These are phyloP conservation scores for Bigelowiella natans DNA, from an alignment of 78 protist genomes.

Conservation along the genomic window DNA sequence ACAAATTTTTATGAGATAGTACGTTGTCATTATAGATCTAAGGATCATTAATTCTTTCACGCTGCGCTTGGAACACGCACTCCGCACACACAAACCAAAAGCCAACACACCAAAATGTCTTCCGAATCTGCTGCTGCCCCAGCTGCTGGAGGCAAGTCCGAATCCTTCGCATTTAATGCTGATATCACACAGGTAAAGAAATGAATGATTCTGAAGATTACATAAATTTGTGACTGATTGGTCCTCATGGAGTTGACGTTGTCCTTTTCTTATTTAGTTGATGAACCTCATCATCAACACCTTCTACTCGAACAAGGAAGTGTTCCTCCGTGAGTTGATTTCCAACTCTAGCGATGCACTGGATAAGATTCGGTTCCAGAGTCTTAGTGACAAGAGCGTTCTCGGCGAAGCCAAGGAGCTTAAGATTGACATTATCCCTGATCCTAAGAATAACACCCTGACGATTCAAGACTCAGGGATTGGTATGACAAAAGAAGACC, in stretches of 20 bases:
- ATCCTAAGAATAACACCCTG: constrained; percentile 75
- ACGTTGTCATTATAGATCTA: too few species aligned
- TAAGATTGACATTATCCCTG: constrained; percentile 81
- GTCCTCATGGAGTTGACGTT: not conserved
- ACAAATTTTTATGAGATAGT: too few species aligned
- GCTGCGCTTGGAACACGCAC: too few species aligned
- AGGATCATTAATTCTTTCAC: too few species aligned
- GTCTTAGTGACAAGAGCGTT: constrained; percentile 78
- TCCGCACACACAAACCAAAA: too few species aligned
- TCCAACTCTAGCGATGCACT: constrained; percentile 93
- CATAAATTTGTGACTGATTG: too few species aligned
- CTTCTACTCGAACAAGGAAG: constrained; percentile 96
- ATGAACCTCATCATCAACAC: constrained; percentile 90
- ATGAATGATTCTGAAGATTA: too few species aligned
- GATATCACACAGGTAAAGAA: constrained; percentile 25
- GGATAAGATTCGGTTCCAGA: constrained; percentile 86
- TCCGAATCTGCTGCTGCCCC: too few species aligned
- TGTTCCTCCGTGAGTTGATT: constrained; percentile 97
- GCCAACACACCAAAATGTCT: too few species aligned
- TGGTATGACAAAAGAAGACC: constrained; percentile 99
- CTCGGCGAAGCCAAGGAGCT: constrained; percentile 80
- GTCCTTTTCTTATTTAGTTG: not conserved
- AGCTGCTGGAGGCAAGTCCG: not conserved
- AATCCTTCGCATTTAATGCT: constrained; percentile 12
- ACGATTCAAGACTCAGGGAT: constrained; percentile 94